phyloP scores from a whole-genome alignment of 108 stramenopile genomes.

The Aureococcus anophagefferens region DNA sequence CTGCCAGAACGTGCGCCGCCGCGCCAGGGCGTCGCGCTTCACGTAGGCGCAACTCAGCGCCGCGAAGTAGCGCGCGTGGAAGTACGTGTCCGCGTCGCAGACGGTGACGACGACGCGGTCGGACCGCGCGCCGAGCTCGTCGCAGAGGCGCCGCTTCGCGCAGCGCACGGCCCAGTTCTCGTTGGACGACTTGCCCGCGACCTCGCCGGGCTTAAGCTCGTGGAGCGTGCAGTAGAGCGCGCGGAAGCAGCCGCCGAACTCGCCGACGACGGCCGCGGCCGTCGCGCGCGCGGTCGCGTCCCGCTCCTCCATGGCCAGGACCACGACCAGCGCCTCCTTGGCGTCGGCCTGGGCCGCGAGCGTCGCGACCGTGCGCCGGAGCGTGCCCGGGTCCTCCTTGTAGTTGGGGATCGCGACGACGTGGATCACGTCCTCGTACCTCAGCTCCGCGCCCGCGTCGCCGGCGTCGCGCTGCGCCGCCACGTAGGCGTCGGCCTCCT shows the following conservation, averaged over 20 bases:
- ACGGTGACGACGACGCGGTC: background rate
- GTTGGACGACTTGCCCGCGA: background rate
- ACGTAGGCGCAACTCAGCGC: background rate
- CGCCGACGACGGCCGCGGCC: background rate
- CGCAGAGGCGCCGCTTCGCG: background rate
- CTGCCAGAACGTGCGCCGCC: background rate
- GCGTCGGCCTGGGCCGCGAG: background rate
- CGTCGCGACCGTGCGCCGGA: background rate
- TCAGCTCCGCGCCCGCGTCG: background rate
- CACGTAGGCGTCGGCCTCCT: too few species aligned
- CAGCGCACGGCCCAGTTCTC: constrained; percentile 1
- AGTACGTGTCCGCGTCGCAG: background rate
- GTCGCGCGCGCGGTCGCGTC: background rate
- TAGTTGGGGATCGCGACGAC: background rate
- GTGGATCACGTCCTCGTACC: background rate
- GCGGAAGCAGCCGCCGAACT: background rate
- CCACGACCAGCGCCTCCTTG: background rate
- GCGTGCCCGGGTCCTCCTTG: background rate
- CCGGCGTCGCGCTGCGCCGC: too few species aligned
- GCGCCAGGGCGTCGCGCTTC: background rate
- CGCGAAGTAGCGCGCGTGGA: background rate
- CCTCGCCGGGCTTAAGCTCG: background rate
- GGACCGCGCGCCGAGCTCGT: background rate
- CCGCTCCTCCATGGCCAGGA: background rate
- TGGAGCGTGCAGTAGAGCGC: background rate